Conservation (phyloP, 73 alveolate species). For the Paramecium sonneborni region DNA sequence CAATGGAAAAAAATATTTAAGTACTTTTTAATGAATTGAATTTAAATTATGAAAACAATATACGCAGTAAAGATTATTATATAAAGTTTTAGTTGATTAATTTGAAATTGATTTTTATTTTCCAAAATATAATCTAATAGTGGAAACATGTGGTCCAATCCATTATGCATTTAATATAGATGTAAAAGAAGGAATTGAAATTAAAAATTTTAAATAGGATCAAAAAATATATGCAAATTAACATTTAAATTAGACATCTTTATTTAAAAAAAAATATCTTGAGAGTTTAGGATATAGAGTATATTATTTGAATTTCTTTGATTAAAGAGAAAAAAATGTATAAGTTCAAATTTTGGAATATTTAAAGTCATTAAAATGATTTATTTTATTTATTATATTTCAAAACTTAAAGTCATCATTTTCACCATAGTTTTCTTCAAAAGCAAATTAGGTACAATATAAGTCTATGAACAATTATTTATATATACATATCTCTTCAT, state of each 20-base stretch:
- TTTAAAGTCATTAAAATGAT: not conserved
- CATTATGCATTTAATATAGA: constrained; percentile 9
- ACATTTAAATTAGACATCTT: not conserved
- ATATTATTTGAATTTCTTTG: not conserved
- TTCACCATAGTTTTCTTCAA: not conserved
- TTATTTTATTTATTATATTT: not conserved
- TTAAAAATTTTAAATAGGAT: not conserved
- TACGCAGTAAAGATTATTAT: not conserved
- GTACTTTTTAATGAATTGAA: not conserved
- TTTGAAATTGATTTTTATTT: constrained; percentile 25
- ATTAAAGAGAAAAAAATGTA: not conserved
- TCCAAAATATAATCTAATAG: not conserved
- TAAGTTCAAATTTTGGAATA: not conserved
- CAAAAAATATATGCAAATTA: not conserved
- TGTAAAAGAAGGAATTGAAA: not conserved
- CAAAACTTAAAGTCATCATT: not conserved
- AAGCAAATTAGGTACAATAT: constrained; percentile 27
- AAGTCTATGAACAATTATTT: not conserved
- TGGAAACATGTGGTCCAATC: constrained; percentile 16
- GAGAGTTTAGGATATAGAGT: not conserved
- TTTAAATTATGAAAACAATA: not conserved
- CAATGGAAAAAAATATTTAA: not conserved
- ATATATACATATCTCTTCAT: constrained; percentile 22
- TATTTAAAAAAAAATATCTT: not conserved
- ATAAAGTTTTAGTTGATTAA: not conserved